Base-by-base conservation (phyloP, 306 rosid species). In the Amphicarpaea edgeworthii region DNA sequence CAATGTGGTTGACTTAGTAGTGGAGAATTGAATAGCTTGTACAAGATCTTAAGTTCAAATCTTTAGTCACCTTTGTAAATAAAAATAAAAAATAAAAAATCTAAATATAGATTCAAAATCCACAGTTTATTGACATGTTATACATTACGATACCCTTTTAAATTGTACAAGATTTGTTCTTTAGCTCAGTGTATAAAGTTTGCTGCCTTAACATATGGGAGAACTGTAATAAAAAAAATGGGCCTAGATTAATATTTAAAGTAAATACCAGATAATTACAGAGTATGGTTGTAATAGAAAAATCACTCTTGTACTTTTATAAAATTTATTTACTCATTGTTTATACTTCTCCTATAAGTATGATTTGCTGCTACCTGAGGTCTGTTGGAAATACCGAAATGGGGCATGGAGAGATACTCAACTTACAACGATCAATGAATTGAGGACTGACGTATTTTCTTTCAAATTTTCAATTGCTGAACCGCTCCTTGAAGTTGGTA, bases 361-460 rank as follows among this genome's bases (percentile, higher is more conserved):
- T 47, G 60, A 12, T 68, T 47, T 68, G 45, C 45, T 68, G 45
- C 45, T 69, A 32, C 17, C 4, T 69, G 45, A 37, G 66, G 34
- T 54, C 54, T 64, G 5, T 55, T 34, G 72, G 51, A 49, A 75
- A 47, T 30, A 63, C 40, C 30, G 57, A 43, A 66, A 45, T 23
- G 9, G n/a, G 9, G n/a, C 50, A n/a, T 37, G 61, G 30, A 38
- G 6, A 63, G 10, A 20, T 21, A 20, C 57, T 28, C 70, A 45
- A 50, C 14, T 67, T 67, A 17, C 81, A 71, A 37, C 14, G 23
- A 55, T 24, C 28, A 63, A 71, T 57, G 43, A 37, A 70, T n/a
- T n/a, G n/a, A n/a, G n/a, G 65, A 59, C 51, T 77, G 64, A 55
- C 14, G 59, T 82, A 65, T 82, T 63, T 71, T 70, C 79, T 71